Percentiles rank a stretch among this genome's conserved stretches.
These are phyloP conservation scores for Cutaneotrichosporon sp. DNA, from an alignment of 1,284 basidiomycete species.

Conservation along the genomic window DNA sequence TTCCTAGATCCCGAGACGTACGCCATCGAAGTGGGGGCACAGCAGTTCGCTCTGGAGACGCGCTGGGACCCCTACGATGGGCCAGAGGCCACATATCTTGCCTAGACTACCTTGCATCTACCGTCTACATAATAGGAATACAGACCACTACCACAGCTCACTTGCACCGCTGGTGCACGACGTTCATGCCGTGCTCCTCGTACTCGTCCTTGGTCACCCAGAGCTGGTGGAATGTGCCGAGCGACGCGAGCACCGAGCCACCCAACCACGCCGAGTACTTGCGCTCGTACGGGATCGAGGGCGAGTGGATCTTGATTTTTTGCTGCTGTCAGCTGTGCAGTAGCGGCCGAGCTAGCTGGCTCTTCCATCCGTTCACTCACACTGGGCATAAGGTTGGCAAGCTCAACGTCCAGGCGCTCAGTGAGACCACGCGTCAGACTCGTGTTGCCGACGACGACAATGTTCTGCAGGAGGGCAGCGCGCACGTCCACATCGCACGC, in stretches of 20 bases:
- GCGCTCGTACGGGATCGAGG: constrained; percentile 83
- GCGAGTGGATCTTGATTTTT: constrained; percentile 78
- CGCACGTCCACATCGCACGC: constrained; percentile 90
- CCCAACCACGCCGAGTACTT: constrained; percentile 90
- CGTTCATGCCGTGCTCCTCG: constrained; percentile 49
- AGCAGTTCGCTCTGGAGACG: neutral
- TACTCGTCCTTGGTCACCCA: constrained; percentile 37
- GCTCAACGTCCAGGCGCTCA: constrained; percentile 80
- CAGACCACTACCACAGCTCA: constrained; percentile 4
- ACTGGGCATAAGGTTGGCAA: constrained; percentile 74
- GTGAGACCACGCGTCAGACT: constrained; percentile 81
- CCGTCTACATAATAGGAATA: neutral
- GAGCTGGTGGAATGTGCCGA: constrained; percentile 83
- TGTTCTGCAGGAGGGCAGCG: constrained; percentile 83
- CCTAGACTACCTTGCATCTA: neutral
- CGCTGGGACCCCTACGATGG: neutral
- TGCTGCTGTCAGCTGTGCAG: constrained; percentile 46
- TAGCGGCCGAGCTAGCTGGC: too few species aligned
- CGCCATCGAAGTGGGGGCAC: neutral
- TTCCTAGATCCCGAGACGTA: neutral
- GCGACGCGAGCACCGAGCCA: constrained; percentile 84
- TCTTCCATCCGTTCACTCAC: too few species aligned
- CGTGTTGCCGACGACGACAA: constrained; percentile 92
- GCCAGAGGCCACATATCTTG: neutral
- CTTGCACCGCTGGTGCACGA: constrained; percentile 49